A percentile compares a stretch with the other conserved stretches of the same genome.
Evolutionary conservation across 2,329 filamentous ascomycete species (phyloP).

Genomic region (Xylariaceae sp.): DNA sequence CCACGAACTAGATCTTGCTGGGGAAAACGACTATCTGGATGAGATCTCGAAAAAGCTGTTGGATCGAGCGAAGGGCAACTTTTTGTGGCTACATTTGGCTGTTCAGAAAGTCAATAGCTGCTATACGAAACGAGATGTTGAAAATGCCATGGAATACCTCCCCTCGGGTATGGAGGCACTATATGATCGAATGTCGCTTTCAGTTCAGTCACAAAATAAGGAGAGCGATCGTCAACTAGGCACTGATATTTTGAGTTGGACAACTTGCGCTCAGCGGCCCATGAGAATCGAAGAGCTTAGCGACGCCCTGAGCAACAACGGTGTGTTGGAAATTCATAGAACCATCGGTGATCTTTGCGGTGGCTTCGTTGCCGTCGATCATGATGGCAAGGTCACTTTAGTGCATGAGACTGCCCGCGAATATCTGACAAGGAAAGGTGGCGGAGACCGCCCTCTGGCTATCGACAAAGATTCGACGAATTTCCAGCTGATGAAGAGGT

Average conservation of each 20-base stretch:
- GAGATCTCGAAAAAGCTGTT: neutral
- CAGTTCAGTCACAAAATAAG: slow-evolving; percentile 13
- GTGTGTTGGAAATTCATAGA: slow-evolving; percentile 27
- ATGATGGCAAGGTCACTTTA: slow-evolving; percentile 24
- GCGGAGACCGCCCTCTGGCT: no score
- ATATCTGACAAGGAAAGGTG: no score
- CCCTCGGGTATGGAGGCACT: slow-evolving; percentile 19
- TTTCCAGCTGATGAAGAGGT: no score
- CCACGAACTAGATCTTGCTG: neutral
- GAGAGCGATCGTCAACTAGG: slow-evolving; percentile 20
- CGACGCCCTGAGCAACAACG: no score
- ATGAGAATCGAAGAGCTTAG: slow-evolving; percentile 14
- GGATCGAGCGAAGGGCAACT: slow-evolving; percentile 4
- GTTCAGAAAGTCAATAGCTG: slow-evolving; percentile 8
- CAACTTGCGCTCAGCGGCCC: slow-evolving; percentile 24
- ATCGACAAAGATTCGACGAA: no score
- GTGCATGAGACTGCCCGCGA: slow-evolving; percentile 36
- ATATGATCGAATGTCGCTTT: slow-evolving; percentile 32
- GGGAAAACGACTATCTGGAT: neutral
- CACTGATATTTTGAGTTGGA: slow-evolving; percentile 19
- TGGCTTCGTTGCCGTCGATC: slow-evolving; percentile 31
- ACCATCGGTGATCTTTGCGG: slow-evolving; percentile 30
- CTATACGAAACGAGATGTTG: slow-evolving; percentile 7
- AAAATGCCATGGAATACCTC: slow-evolving; percentile 5
- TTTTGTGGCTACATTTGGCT: slow-evolving; percentile 9